Evolutionary conservation across 2,329 filamentous ascomycete species (phyloP), one percentile per base, ranked within the genome.

Genomic region (Fusarium humuli): DNA sequence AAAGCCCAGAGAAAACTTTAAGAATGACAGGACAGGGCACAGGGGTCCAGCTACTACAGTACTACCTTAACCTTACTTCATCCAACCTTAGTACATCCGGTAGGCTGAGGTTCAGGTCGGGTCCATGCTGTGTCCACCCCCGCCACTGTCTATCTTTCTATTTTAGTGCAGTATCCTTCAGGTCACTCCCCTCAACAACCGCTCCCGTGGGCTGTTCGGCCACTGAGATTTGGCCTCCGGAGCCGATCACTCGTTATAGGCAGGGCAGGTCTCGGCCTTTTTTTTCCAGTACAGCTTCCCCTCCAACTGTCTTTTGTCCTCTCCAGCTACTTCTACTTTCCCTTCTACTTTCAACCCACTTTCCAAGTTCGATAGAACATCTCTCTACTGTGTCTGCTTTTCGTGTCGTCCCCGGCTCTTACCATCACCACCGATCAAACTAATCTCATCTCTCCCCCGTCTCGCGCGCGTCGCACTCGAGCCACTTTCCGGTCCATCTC

Each of bases 51-150:
- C 42, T 65, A 47, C 40, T 60, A 45, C 29, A 42, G 23, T 48
- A 34, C 22, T 29, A 55, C 46, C 34, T 55, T 55, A 63, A 60
- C 55, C 55, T 50, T 65, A 59, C 61, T 50, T 46, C 47, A 49
- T 27, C n/a, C 30, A 63, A 55, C 47, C 61, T 63, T 47, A 42
- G 32, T 27, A 41, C 49, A 23, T 52, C 27, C 23, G 23, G 49
- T 52, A 52, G 49, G 34, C 23, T 52, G 49, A 52, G 23, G 23
- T 41, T 52, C 32, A 52, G 49, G 32, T 27, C 34, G 49, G 67
- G 65, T 57, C 69, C 67, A 53, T 53, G 67, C 52, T 74, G 74
- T 75, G 34, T 73, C 75, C 75, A 73, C 74, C 75, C 75, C 75
- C 75, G 72, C 75, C 74, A 77, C 75, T 65, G 62, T 37, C 54